Evolutionary conservation across 2,329 filamentous ascomycete genomes (phyloP).

Genomic region (Leptographium wingfieldii): DNA sequence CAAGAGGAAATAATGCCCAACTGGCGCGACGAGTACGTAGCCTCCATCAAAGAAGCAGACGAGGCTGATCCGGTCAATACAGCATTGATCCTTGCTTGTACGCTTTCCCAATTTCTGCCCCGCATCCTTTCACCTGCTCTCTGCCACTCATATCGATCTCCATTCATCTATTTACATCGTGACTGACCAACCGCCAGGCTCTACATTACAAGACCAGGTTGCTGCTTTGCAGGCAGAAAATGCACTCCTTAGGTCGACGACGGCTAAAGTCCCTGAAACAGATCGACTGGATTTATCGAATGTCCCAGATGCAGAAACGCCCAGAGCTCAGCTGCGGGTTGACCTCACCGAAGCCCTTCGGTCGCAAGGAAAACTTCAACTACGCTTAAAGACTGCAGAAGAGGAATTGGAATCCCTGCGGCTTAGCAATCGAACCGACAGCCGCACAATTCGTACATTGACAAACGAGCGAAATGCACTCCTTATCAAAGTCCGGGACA

Average conservation of each 20-base stretch:
- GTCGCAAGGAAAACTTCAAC: slow-evolving; percentile 55
- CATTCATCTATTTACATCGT: neutral
- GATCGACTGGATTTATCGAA: neutral
- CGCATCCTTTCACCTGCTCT: too few species aligned
- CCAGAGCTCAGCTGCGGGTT: slow-evolving; percentile 40
- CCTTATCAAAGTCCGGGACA: slow-evolving; percentile 57
- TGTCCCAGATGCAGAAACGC: slow-evolving; percentile 18
- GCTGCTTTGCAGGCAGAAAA: slow-evolving; percentile 49
- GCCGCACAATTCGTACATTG: slow-evolving; percentile 47
- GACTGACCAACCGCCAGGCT: slow-evolving; percentile 25
- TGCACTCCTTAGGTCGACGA: slow-evolving; percentile 6
- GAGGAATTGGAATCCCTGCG: slow-evolving; percentile 50
- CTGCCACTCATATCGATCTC: too few species aligned
- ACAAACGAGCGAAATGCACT: slow-evolving; percentile 49
- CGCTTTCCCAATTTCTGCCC: slow-evolving; percentile 16
- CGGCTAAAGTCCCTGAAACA: neutral
- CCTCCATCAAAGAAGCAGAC: slow-evolving; percentile 60
- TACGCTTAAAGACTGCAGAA: slow-evolving; percentile 48
- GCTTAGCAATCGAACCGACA: slow-evolving; percentile 44
- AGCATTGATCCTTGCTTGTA: slow-evolving; percentile 70
- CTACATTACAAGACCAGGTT: slow-evolving; percentile 54
- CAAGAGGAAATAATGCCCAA: slow-evolving; percentile 33
- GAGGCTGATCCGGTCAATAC: slow-evolving; percentile 49
- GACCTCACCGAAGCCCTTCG: slow-evolving; percentile 69
- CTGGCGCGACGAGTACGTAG: slow-evolving; percentile 74